These are phyloP conservation scores for Hapsidospora chrysogenum DNA, from an alignment of 495 filamentous ascomycete species.

Conservation along the genomic window DNA sequence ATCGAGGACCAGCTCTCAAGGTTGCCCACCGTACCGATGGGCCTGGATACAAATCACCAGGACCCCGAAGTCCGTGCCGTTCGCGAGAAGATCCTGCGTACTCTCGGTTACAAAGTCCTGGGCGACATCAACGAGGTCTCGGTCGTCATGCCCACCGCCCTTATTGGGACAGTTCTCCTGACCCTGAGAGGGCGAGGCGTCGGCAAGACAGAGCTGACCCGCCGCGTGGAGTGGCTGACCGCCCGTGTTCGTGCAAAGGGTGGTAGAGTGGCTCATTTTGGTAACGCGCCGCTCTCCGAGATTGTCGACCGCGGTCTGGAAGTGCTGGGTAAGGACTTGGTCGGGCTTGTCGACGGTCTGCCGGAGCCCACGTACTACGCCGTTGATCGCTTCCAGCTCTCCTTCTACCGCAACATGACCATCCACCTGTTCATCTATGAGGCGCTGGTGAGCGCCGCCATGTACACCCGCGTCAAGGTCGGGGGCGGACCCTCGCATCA, in stretches of 20 bases:
- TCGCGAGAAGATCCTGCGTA: conserved; percentile 51
- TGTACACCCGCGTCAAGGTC: conserved; percentile 80
- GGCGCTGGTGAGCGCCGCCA: conserved; percentile 68
- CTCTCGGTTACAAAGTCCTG: conserved; percentile 77
- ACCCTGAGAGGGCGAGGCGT: conserved; percentile 87
- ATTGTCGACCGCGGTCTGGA: conserved; percentile 87
- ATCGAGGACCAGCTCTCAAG: conserved; percentile 52
- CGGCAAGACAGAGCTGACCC: conserved; percentile 67
- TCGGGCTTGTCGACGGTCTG: conserved; percentile 60
- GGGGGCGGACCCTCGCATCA: conserved; percentile 72
- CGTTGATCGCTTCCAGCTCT: conserved; percentile 89
- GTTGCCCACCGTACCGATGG: conserved; percentile 19
- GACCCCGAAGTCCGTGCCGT: conserved; percentile 26
- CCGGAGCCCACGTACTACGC: conserved; percentile 84
- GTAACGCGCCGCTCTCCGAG: conserved; percentile 51
- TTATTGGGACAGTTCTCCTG: conserved; percentile 85
- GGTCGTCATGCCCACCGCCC: conserved; percentile 91
- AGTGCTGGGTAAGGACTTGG: conserved; percentile 74
- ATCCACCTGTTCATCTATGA: conserved; percentile 95
- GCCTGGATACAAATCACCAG: conserved; percentile 20
- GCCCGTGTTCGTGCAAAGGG: conserved; percentile 72
- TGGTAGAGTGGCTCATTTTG: conserved; percentile 83
- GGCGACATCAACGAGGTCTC: conserved; percentile 91
- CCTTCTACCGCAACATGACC: conserved; percentile 97
- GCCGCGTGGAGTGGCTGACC: conserved; percentile 81